phyloP scores from a whole-genome alignment of 352 stramenopile species.

The Detonula confervacea region DNA sequence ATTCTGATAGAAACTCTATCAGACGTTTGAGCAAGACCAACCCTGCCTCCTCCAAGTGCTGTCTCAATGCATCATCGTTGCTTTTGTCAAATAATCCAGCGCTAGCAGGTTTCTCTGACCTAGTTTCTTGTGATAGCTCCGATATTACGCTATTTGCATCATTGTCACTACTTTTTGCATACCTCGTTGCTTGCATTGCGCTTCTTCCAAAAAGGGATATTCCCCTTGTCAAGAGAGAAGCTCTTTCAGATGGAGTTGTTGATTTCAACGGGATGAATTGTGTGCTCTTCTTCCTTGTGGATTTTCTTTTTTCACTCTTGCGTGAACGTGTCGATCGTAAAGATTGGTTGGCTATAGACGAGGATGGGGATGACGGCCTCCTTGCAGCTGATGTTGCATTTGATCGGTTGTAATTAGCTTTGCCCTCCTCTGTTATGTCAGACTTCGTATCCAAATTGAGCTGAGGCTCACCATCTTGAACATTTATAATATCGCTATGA shows the following conservation, averaged over 20 bases:
- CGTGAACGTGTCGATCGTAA: not conserved
- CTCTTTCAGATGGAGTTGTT: slow-evolving; percentile 11
- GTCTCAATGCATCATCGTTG: slow-evolving; percentile 25
- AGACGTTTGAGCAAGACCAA: slow-evolving; percentile 51
- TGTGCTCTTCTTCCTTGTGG: slow-evolving; percentile 1
- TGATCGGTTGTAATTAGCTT: no score
- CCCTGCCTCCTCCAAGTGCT: slow-evolving; percentile 47
- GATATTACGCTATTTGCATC: slow-evolving; percentile 48
- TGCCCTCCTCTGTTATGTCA: no score
- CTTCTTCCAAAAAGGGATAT: slow-evolving; percentile 42
- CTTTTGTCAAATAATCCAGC: slow-evolving; percentile 2
- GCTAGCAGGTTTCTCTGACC: slow-evolving; percentile 14
- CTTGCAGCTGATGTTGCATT: no score
- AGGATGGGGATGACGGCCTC: not conserved
- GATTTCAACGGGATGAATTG: slow-evolving; percentile 17
- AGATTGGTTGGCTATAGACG: not conserved
- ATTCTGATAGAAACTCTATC: slow-evolving; percentile 59
- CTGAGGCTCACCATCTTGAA: not conserved
- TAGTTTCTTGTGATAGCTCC: slow-evolving; percentile 31
- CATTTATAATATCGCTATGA: not conserved
- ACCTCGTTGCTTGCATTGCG: slow-evolving; percentile 9
- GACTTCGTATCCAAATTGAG: no score
- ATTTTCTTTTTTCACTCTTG: not conserved
- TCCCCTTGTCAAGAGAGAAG: slow-evolving; percentile 42
- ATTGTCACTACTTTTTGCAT: slow-evolving; percentile 19